Evolutionary conservation across 305 asterid genomes (phyloP).

Genomic region (Rubia balearica): DNA sequence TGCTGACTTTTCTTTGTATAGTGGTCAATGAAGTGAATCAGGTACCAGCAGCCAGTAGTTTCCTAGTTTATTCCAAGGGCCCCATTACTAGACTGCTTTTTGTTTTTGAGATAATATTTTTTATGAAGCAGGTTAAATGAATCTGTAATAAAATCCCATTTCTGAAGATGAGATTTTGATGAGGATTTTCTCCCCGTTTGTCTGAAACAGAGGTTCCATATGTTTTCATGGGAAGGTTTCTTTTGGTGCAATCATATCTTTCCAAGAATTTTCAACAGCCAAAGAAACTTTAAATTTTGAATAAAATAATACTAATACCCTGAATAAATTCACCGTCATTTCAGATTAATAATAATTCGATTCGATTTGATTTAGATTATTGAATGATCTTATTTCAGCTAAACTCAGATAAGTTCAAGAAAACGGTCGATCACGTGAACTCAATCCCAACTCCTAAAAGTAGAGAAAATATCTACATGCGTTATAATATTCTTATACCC

Average conservation of each 20-base stretch:
- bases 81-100: background rate
- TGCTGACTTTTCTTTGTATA: background rate
- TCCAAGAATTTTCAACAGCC: background rate
- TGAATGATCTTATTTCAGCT: too few relatives aligned
- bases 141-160: background rate
- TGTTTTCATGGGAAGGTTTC: background rate
- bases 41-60: background rate
- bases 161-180: background rate
- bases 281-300: background rate
- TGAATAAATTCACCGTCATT: too few relatives aligned
- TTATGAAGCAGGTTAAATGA: background rate
- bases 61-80: background rate
- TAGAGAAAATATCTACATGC: too few relatives aligned
- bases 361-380: too few relatives aligned
- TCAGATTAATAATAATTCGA: too few relatives aligned
- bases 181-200: background rate
- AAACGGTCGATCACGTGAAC: too few relatives aligned
- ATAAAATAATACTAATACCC: background rate
- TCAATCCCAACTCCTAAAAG: too few relatives aligned
- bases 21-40: background rate
- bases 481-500: too few relatives aligned
- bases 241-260: background rate
- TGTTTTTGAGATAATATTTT: background rate
- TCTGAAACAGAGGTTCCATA: background rate
- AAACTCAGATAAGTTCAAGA: too few relatives aligned